These are phyloP conservation scores for Astragalus glycyphyllos DNA, from an alignment of 306 rosid species.

Conservation along the genomic window DNA sequence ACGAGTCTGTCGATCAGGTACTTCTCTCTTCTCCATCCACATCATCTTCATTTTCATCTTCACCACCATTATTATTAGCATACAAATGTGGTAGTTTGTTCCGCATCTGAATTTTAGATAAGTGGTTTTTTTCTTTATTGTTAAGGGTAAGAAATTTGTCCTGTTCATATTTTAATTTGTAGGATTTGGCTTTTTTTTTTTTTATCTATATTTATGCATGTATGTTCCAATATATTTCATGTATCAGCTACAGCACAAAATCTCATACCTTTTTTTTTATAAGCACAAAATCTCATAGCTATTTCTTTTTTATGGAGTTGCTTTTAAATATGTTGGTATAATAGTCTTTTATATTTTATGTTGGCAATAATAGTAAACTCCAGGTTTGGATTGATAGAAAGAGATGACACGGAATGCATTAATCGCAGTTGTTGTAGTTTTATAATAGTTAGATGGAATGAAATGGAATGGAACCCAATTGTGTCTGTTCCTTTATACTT, in stretches of 20 bases:
- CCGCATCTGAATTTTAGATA: not conserved
- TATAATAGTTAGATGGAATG: not conserved
- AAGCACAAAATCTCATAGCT: not conserved
- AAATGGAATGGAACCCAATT: not conserved
- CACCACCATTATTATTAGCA: not conserved
- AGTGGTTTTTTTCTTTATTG: not conserved
- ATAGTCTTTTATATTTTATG: not conserved
- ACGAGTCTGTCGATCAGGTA: conserved; percentile 83
- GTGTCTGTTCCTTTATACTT: not conserved
- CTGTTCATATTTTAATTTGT: conserved; percentile 1
- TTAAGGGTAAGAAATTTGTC: not conserved
- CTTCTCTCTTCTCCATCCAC: not conserved
- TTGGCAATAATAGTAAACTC: not conserved
- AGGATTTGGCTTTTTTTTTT: not conserved
- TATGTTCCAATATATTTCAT: not conserved
- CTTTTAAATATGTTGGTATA: not conserved
- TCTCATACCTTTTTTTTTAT: not conserved
- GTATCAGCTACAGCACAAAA: not conserved
- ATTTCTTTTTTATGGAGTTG: not conserved
- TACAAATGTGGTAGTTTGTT: not conserved
- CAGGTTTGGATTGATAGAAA: conserved; percentile 1
- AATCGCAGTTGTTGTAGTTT: not conserved
- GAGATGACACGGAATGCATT: not conserved
- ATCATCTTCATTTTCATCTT: not conserved
- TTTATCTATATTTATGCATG: not conserved